phyloP scores from a whole-genome alignment of 179 eudicot species.

The Beta corolliflora region DNA sequence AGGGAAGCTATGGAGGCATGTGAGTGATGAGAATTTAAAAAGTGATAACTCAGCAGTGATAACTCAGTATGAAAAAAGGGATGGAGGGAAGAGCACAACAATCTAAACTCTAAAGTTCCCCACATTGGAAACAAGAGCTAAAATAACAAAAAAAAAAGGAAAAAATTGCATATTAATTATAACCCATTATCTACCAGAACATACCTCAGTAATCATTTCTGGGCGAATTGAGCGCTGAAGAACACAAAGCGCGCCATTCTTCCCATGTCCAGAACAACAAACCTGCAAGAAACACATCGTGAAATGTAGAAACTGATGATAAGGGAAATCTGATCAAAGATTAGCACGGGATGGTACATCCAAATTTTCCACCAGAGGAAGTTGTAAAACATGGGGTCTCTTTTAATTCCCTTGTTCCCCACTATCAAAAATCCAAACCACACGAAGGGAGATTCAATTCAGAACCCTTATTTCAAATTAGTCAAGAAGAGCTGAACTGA shows the following conservation, averaged over 20 bases:
- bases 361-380: too few species aligned
- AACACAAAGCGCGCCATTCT: conserved; percentile 90
- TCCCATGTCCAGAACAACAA: conserved; percentile 99
- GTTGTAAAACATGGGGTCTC: neutral
- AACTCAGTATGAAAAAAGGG: too few species aligned
- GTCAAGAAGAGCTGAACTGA: conserved; percentile 35
- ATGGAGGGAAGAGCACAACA: neutral
- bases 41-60: neutral
- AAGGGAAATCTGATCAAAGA: neutral
- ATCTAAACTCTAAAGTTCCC: neutral
- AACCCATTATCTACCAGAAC: conserved; percentile 13
- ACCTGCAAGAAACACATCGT: conserved; percentile 51
- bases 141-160: neutral
- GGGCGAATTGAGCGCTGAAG: conserved; percentile 96
- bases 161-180: neutral
- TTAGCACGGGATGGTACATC: neutral
- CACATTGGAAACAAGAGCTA: neutral
- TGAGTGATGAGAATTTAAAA: neutral
- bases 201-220: conserved; percentile 85
- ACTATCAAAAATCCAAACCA: too few species aligned
- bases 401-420: neutral
- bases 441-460: neutral
- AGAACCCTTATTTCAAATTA: neutral
- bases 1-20: neutral
- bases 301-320: neutral